phyloP scores from a whole-genome alignment of 2,329 filamentous ascomycete species.

The Plenodomus biglobosus region DNA sequence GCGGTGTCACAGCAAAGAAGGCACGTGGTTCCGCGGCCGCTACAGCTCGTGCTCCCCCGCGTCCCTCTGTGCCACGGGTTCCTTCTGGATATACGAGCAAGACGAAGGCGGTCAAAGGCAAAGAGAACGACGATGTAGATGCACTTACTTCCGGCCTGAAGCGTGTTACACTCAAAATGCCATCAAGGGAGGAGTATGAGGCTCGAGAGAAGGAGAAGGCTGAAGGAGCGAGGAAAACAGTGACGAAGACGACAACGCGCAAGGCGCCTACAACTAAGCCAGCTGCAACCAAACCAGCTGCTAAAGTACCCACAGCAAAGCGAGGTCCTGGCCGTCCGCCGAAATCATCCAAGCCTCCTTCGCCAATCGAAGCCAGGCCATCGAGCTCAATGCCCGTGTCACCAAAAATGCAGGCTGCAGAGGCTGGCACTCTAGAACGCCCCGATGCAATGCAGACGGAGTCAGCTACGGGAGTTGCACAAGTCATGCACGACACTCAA shows the following conservation, averaged over 20 bases:
- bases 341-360: slow-evolving; percentile 28
- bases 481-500: slow-evolving; percentile 1
- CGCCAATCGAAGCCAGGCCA: slow-evolving; percentile 39
- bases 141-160: slow-evolving; percentile 56
- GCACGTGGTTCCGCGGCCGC: slow-evolving; percentile 51
- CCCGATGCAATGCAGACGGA: slow-evolving; percentile 31
- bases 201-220: slow-evolving; percentile 53
- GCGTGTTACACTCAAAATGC: slow-evolving; percentile 61
- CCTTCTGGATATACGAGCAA: slow-evolving; percentile 42
- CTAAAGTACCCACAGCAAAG: slow-evolving; percentile 26
- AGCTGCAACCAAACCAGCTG: slow-evolving; percentile 12
- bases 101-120: slow-evolving; percentile 19
- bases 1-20: slow-evolving; percentile 61
- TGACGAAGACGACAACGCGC: slow-evolving; percentile 21
- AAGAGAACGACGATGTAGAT: slow-evolving; percentile 49
- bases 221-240: slow-evolving; percentile 42
- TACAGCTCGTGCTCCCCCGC: slow-evolving; percentile 32
- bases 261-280: slow-evolving; percentile 27
- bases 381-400: slow-evolving; percentile 43
- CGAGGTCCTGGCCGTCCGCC: slow-evolving; percentile 26
- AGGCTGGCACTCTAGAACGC: slow-evolving; percentile 26
- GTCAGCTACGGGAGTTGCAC: slow-evolving; percentile 8
- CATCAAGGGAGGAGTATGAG: slow-evolving; percentile 60
- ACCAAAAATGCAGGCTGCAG: slow-evolving; percentile 26
- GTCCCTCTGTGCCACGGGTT: slow-evolving; percentile 47